Evolutionary conservation across 768 basidiomycete genomes (phyloP).

Genomic region (Saitozyma sp.): DNA sequence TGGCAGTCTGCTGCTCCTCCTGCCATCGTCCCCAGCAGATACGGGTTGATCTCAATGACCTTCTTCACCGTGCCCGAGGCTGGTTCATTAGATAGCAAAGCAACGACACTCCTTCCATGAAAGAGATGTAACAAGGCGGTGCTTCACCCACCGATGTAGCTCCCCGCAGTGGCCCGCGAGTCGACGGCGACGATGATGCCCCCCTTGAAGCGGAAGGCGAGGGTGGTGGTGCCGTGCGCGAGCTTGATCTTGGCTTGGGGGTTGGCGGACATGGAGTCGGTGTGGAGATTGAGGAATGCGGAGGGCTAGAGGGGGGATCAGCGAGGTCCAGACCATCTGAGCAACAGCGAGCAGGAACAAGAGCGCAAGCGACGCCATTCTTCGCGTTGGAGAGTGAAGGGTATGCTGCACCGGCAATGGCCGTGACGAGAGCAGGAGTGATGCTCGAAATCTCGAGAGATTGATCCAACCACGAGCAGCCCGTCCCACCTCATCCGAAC

Average conservation of each 20-base stretch:
- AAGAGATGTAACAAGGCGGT: background rate
- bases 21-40: slow-evolving; percentile 98
- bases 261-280: slow-evolving; percentile 85
- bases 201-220: slow-evolving; percentile 94
- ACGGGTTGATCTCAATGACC: slow-evolving; percentile 99
- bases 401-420: background rate
- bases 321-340: background rate
- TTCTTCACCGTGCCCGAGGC: slow-evolving; percentile 98
- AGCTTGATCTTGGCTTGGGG: slow-evolving; percentile 95
- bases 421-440: background rate
- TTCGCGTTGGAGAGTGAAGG: background rate
- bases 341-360: too few relatives aligned
- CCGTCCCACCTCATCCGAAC: too few relatives aligned
- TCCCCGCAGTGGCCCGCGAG: slow-evolving; percentile 93
- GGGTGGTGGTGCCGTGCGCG: slow-evolving; percentile 95
- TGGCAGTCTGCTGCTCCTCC: slow-evolving; percentile 83
- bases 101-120: background rate
- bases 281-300: slow-evolving; percentile 86
- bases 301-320: slow-evolving; percentile 65
- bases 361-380: too few relatives aligned
- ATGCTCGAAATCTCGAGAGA: background rate
- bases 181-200: slow-evolving; percentile 99
- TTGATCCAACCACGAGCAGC: background rate
- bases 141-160: slow-evolving; percentile 78
- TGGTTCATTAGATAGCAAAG: slow-evolving; percentile 48